phyloP scores from a whole-genome alignment of 2,329 filamentous ascomycete genomes.

The Gyromitra esculenta region DNA sequence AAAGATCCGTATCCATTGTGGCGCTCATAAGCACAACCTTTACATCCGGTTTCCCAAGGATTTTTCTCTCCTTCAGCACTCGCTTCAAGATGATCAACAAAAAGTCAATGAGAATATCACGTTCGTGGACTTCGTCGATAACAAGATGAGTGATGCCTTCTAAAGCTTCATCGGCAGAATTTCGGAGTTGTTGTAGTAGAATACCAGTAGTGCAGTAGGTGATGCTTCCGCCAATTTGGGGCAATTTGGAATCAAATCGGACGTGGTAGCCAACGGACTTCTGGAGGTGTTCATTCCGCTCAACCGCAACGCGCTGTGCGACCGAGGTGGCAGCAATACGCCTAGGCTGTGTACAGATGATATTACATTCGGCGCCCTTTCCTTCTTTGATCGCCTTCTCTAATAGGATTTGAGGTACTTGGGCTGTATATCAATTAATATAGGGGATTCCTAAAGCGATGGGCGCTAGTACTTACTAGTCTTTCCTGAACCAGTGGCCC shows the following conservation, averaged over 20 bases:
- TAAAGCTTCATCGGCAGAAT: constrained; percentile 60
- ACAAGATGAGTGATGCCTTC: constrained; percentile 64
- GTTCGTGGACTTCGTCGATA: constrained; percentile 66
- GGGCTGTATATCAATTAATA: constrained; percentile 60
- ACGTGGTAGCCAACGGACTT: constrained; percentile 64
- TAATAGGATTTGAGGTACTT: constrained; percentile 67
- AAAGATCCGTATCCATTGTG: constrained; percentile 63
- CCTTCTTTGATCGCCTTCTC: constrained; percentile 63
- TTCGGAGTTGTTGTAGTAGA: constrained; percentile 63
- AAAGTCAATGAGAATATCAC: constrained; percentile 63
- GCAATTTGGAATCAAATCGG: constrained; percentile 61
- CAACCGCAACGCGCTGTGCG: constrained; percentile 63
- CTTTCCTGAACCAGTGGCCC: constrained; percentile 64
- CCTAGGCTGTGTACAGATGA: constrained; percentile 66
- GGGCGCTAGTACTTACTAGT: constrained; percentile 56
- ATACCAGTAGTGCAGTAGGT: constrained; percentile 66
- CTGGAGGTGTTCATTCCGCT: constrained; percentile 62
- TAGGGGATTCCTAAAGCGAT: neutral
- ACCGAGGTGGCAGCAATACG: constrained; percentile 64
- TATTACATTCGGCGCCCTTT: constrained; percentile 63
- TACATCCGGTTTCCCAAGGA: constrained; percentile 59
- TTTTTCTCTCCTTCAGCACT: constrained; percentile 60
- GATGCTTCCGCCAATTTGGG: constrained; percentile 61
- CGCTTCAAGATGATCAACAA: constrained; percentile 64
- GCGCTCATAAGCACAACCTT: constrained; percentile 66